Conservation (phyloP, 2,329 filamentous ascomycete species). For the Capronia americana region DNA sequence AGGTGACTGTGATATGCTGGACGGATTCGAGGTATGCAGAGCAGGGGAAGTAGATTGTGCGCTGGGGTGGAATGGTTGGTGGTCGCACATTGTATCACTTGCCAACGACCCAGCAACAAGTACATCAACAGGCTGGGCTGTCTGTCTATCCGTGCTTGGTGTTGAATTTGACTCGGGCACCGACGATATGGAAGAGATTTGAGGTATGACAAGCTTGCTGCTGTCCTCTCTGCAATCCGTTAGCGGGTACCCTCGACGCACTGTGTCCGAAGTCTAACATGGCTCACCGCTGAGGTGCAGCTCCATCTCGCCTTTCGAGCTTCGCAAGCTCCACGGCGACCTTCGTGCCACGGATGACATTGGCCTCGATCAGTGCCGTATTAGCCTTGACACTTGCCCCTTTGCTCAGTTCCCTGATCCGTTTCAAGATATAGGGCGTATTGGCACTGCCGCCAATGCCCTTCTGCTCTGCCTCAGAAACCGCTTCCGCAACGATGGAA, state of each 20-base stretch:
- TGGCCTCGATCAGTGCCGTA: slow-evolving; percentile 69
- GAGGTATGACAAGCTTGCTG: slow-evolving; percentile 7
- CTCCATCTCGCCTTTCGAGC: slow-evolving; percentile 50
- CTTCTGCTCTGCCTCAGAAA: slow-evolving; percentile 68
- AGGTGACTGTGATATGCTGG: slow-evolving; percentile 78
- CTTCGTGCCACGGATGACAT: slow-evolving; percentile 69
- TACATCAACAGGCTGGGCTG: slow-evolving; percentile 63
- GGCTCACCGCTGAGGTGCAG: slow-evolving; percentile 36
- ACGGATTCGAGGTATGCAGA: slow-evolving; percentile 83
- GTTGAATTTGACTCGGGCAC: not conserved
- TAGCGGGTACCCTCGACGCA: slow-evolving; percentile 12
- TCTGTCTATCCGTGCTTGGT: not conserved
- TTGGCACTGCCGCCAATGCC: slow-evolving; percentile 76
- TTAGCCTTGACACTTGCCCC: slow-evolving; percentile 77
- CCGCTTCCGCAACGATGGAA: slow-evolving; percentile 69
- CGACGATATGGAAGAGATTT: not conserved
- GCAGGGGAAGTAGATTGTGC: slow-evolving; percentile 45
- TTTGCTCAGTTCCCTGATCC: slow-evolving; percentile 79
- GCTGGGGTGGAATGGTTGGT: slow-evolving; percentile 56
- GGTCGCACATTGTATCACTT: slow-evolving; percentile 86
- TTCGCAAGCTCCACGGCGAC: slow-evolving; percentile 68
- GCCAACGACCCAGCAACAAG: slow-evolving; percentile 87
- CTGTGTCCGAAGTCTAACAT: slow-evolving; percentile 27
- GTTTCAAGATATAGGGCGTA: slow-evolving; percentile 80
- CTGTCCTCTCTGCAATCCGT: slow-evolving; percentile 22